Percentiles rank a stretch among this genome's conserved stretches.
These are phyloP conservation scores for Thermochaetoides dissita DNA, from an alignment of 2,329 filamentous ascomycete species.

Conservation along the genomic window DNA sequence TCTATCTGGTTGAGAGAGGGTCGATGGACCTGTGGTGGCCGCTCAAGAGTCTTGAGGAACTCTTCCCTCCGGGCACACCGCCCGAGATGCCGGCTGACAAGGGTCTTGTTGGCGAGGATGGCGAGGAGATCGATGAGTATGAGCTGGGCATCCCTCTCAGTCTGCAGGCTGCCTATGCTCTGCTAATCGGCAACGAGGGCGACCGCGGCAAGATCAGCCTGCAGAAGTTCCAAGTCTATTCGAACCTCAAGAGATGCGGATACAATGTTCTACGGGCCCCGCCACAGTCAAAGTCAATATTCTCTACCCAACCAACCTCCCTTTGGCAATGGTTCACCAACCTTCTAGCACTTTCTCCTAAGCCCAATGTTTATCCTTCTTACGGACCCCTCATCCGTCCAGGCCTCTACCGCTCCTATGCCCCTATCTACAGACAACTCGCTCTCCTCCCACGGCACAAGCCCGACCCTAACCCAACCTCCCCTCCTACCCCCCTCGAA, in stretches of 20 bases:
- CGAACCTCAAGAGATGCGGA: conserved; percentile 67
- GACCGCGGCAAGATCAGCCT: conserved; percentile 48
- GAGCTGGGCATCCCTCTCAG: conserved; percentile 68
- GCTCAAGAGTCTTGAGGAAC: conserved; percentile 32
- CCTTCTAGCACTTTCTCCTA: conserved; percentile 21
- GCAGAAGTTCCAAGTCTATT: conserved; percentile 78
- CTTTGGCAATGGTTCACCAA: conserved; percentile 43
- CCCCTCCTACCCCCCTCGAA: conserved; percentile 17
- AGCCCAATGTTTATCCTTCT: conserved; percentile 18
- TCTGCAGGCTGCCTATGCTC: conserved; percentile 76
- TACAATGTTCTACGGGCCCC: conserved; percentile 67
- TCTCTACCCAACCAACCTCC: background rate
- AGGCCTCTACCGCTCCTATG: conserved; percentile 52
- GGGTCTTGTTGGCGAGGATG: conserved; percentile 7
- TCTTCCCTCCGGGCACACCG: conserved; percentile 24
- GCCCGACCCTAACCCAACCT: conserved; percentile 24
- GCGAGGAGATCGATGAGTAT: conserved; percentile 30
- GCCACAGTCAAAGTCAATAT: conserved; percentile 6
- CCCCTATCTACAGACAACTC: conserved; percentile 62
- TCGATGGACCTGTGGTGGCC: conserved; percentile 82
- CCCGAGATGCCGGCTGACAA: background rate
- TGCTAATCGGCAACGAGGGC: conserved; percentile 60
- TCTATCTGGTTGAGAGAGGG: conserved; percentile 80
- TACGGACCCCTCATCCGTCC: conserved; percentile 47
- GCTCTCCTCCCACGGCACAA: conserved; percentile 60